Conservation (phyloP, 2,329 filamentous ascomycete species). For the Pestalotiopsis sp. region DNA sequence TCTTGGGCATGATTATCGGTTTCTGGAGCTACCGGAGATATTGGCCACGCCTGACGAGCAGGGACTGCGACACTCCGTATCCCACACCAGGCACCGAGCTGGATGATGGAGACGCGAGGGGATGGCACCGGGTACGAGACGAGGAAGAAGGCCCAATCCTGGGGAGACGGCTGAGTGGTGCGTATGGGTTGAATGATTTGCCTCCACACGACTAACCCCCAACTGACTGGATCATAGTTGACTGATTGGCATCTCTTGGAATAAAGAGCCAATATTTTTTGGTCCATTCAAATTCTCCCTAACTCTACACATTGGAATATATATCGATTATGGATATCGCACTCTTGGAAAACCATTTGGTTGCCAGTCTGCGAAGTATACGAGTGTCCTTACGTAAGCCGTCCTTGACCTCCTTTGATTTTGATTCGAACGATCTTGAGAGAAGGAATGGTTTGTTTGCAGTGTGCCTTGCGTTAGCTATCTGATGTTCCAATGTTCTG, state of each 20-base stretch:
- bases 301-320: background rate
- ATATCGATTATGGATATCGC: background rate
- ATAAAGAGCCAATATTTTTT: slow-evolving; percentile 1
- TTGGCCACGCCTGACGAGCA: slow-evolving; percentile 59
- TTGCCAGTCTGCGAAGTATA: background rate
- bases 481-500: too few relatives aligned
- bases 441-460: too few relatives aligned
- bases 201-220: background rate
- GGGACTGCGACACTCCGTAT: slow-evolving; percentile 60
- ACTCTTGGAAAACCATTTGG: background rate
- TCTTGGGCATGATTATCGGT: slow-evolving; percentile 62
- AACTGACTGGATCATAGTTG: slow-evolving; percentile 23
- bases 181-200: slow-evolving; percentile 28
- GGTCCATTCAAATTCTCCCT: background rate
- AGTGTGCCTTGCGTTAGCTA: too few relatives aligned
- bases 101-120: slow-evolving; percentile 20
- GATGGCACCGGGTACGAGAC: slow-evolving; percentile 51
- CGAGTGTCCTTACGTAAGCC: background rate
- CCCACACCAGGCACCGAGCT: slow-evolving; percentile 45
- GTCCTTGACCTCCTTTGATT: too few relatives aligned
- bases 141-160: slow-evolving; percentile 51
- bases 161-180: slow-evolving; percentile 26
- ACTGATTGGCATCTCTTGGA: slow-evolving; percentile 17
- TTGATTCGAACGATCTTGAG: too few relatives aligned
- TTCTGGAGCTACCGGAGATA: slow-evolving; percentile 70